A percentile compares a stretch with the other conserved stretches of the same genome.
phyloP scores from a whole-genome alignment of 2,329 filamentous ascomycete species.

The Aspergillus tanneri region DNA sequence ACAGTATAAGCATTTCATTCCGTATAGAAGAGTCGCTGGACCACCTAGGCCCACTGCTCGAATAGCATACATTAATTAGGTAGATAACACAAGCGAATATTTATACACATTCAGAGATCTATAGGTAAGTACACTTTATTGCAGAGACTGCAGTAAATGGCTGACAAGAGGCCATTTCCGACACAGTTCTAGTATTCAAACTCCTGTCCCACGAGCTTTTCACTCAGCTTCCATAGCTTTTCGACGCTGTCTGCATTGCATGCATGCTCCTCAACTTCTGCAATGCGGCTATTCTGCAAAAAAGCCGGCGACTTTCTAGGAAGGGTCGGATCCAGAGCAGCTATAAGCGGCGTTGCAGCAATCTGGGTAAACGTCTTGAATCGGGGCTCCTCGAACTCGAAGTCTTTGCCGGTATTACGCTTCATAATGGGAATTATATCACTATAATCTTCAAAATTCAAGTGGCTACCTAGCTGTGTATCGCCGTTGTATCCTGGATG shows the following conservation, averaged over 20 bases:
- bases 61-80: too few species aligned
- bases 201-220: not conserved
- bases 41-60: too few species aligned
- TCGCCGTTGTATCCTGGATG: slow-evolving; percentile 4
- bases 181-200: slow-evolving; percentile 4
- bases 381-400: slow-evolving; percentile 4
- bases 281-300: slow-evolving; percentile 4
- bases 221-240: slow-evolving; percentile 9
- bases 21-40: too few species aligned
- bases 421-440: not conserved
- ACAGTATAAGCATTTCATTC: too few species aligned
- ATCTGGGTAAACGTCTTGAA: slow-evolving; percentile 1
- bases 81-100: too few species aligned
- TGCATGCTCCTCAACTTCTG: slow-evolving; percentile 2
- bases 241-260: not conserved
- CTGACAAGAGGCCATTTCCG: too few species aligned
- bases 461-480: not conserved
- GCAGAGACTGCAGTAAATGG: too few species aligned
- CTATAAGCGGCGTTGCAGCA: slow-evolving; percentile 4
- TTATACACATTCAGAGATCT: too few species aligned
- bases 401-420: not conserved
- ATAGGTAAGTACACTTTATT: too few species aligned
- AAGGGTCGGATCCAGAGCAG: slow-evolving; percentile 1
- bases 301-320: not conserved
- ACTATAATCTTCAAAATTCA: not conserved